Conservation (phyloP, 176 grass and related monocot species). For the Coix lacrymajobi region DNA sequence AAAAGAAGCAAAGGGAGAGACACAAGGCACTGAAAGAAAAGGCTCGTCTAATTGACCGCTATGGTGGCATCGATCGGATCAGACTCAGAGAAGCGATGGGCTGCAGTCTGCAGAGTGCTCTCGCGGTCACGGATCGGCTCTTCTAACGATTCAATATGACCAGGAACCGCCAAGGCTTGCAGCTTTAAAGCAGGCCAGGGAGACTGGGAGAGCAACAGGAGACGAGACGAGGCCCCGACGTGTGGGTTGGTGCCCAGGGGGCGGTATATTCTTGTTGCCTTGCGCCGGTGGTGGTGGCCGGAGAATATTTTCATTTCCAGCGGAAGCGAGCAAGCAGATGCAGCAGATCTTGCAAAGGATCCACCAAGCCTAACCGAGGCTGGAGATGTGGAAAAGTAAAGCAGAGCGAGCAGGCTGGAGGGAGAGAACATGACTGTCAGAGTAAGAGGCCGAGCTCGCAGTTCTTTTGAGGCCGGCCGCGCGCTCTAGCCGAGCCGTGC, state of each 20-base stretch:
- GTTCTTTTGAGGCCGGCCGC: constrained; percentile 48
- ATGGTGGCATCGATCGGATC: constrained; percentile 30
- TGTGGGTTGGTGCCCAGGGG: constrained; percentile 21
- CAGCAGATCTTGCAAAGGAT: constrained; percentile 12
- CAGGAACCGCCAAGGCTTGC: constrained; percentile 13
- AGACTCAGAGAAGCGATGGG: constrained; percentile 32
- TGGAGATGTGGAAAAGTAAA: background rate
- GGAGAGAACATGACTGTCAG: constrained; percentile 8
- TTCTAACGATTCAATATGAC: constrained; percentile 37
- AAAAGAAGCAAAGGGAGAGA: constrained; percentile 41
- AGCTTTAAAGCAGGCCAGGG: constrained; percentile 17
- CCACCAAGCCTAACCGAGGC: background rate
- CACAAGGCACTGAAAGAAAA: constrained; percentile 43
- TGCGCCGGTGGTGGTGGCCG: constrained; percentile 35
- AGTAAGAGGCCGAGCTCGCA: constrained; percentile 1
- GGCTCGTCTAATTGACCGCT: constrained; percentile 44
- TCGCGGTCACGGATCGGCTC: background rate
- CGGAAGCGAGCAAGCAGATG: constrained; percentile 41
- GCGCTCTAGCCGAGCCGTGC: background rate
- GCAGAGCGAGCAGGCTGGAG: background rate
- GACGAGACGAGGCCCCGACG: constrained; percentile 15
- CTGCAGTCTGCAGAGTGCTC: background rate
- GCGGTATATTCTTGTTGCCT: constrained; percentile 57
- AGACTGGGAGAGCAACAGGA: background rate
- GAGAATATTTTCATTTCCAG: constrained; percentile 41